phyloP scores from a whole-genome alignment of 2,329 filamentous ascomycete species.

The Colletotrichum filicis region DNA sequence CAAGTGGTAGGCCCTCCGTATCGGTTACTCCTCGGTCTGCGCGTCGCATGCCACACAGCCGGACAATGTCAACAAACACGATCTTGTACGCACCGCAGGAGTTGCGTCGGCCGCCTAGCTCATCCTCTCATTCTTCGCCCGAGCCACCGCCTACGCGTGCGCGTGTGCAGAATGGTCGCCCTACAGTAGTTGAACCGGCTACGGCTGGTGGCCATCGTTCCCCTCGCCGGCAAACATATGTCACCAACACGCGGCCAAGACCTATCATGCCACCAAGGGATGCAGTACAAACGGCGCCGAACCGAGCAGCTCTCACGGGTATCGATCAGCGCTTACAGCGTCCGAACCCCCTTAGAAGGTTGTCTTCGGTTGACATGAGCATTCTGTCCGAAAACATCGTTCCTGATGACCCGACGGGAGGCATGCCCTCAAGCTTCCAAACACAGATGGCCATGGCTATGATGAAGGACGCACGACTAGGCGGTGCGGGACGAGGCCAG shows the following conservation, averaged over 20 bases:
- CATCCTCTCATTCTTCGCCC: constrained; percentile 55
- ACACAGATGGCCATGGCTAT: constrained; percentile 83
- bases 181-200: constrained; percentile 48
- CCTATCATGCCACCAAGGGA: constrained; percentile 65
- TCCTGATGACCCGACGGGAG: constrained; percentile 69
- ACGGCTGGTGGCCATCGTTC: constrained; percentile 54
- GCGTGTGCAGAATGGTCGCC: constrained; percentile 38
- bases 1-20: constrained; percentile 36
- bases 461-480: constrained; percentile 66
- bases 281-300: constrained; percentile 66
- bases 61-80: constrained; percentile 84
- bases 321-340: constrained; percentile 56
- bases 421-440: constrained; percentile 79
- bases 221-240: constrained; percentile 56
- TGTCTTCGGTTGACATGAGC: constrained; percentile 77
- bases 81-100: constrained; percentile 83
- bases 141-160: constrained; percentile 42
- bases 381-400: constrained; percentile 78
- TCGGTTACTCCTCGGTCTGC: constrained; percentile 47
- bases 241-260: constrained; percentile 62
- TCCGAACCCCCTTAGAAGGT: constrained; percentile 50
- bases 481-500: constrained; percentile 49
- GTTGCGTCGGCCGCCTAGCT: constrained; percentile 47
- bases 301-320: constrained; percentile 63
- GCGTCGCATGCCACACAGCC: constrained; percentile 66